Base-by-base conservation (phyloP, 2,329 filamentous ascomycete genomes). In the Camptophora hylomeconis region DNA sequence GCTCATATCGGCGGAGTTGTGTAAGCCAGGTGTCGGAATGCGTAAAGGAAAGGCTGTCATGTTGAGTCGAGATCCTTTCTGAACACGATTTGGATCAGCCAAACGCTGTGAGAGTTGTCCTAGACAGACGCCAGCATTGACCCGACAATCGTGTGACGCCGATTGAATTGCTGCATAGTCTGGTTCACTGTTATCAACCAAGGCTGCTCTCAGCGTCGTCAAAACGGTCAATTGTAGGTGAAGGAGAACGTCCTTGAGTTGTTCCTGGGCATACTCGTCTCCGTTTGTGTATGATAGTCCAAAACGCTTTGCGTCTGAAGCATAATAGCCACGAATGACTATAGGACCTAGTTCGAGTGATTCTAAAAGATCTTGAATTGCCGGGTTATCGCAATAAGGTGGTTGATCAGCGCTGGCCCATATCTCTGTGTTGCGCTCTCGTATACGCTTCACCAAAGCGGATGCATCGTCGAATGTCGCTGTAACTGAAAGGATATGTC, bases 171-270 rank as follows among this genome's bases (percentile, higher is more conserved):
- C 38, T 9, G 33, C 27, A 16, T 50, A 50, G 31, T 59, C 48
- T 5, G 54, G 27, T 3, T 43, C 39, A 7, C 38, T 41, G 25
- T 51, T 46, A 17, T 51, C 46, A 25, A 50, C 40, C 23, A 41
- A 47, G 5, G 50, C 45, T 12, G 37, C 41, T 4, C 48, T 46
- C 7, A 59, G 46, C 13, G 47, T 48, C 12, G 42, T 41, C 17
- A 58, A 41, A 14, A 59, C 31, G 2, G 45, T 45, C 22, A 47
- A 37, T 35, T 58, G 54, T 2, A 58, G 42, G 18, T 44, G 47
- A 29, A 53, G 53, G 17, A 56, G 42, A 21, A 58, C 52, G 33
- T 56, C 51, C 36, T 55, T 56, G 36, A 58, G 43, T 21, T 50
- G 44, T 27, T 57, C 52, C 2, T 51, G 44, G 11, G 54, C 51